A percentile compares a stretch with the other conserved stretches of the same genome.
Conservation (phyloP, 2,329 filamentous ascomycete genomes). For the Pseudogymnoascus verrucosus region DNA sequence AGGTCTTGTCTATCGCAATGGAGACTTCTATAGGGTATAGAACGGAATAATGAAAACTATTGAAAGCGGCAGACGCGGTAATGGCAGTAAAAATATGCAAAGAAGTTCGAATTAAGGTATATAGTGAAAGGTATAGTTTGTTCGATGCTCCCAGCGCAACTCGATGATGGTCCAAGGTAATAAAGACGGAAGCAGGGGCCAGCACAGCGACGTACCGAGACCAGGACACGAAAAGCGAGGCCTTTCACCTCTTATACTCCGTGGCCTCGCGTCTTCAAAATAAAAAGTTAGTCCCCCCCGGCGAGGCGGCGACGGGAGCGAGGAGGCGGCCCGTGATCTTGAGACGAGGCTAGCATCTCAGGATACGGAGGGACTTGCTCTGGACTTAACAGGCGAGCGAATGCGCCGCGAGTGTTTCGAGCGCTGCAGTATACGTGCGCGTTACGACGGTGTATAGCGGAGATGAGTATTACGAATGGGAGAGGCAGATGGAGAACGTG, state of each 20-base stretch:
- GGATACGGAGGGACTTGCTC: constrained; percentile 4
- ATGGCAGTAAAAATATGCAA: background rate
- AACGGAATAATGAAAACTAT: background rate
- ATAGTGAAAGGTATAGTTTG: background rate
- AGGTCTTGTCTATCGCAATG: background rate
- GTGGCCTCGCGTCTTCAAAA: background rate
- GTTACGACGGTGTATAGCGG: background rate
- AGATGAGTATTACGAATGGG: background rate
- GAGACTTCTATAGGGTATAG: background rate
- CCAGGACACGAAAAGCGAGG: background rate
- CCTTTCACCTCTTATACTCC: background rate
- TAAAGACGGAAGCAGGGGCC: background rate
- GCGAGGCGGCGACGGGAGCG: constrained; percentile 6
- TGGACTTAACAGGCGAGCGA: background rate
- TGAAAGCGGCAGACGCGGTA: background rate
- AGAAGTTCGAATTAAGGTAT: constrained; percentile 2
- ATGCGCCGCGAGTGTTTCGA: constrained; percentile 8
- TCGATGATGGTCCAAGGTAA: constrained; percentile 2
- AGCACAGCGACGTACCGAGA: constrained; percentile 1
- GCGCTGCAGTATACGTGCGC: constrained; percentile 1
- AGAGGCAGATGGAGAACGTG: background rate
- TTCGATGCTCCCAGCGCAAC: constrained; percentile 5
- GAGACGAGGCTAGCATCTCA: constrained; percentile 8
- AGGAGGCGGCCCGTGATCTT: constrained; percentile 6
- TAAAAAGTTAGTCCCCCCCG: background rate